Conservation (phyloP, 495 filamentous ascomycete genomes). For the Hyaloscypha finlandica region DNA sequence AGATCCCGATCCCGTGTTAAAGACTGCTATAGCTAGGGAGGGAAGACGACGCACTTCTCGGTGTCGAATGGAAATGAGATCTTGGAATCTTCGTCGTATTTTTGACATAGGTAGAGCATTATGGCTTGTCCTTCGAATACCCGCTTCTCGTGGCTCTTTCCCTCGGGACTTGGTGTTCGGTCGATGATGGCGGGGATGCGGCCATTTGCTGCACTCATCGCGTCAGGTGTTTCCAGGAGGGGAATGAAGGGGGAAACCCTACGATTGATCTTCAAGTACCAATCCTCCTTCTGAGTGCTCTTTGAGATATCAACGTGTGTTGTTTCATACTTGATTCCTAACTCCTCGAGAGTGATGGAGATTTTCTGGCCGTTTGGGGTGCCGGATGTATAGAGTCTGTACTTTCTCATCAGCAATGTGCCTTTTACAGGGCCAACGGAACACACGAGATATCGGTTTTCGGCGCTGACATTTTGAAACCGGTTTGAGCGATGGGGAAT, state of each 20-base stretch:
- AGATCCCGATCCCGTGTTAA: neutral
- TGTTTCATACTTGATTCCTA: conserved; percentile 68
- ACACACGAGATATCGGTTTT: conserved; percentile 17
- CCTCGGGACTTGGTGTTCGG: conserved; percentile 55
- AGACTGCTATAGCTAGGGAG: neutral
- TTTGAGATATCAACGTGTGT: conserved; percentile 68
- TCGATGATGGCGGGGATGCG: conserved; percentile 89
- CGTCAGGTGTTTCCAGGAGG: neutral
- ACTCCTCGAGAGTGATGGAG: conserved; percentile 86
- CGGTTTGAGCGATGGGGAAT: too few species aligned
- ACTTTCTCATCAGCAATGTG: neutral
- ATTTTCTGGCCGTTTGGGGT: conserved; percentile 80
- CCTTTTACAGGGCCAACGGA: neutral
- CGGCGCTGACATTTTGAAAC: conserved; percentile 9
- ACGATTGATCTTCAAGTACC: conserved; percentile 87
- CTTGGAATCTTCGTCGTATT: conserved; percentile 80
- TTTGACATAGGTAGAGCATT: conserved; percentile 78
- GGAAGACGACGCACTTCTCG: conserved; percentile 20
- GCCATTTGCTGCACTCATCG: conserved; percentile 60
- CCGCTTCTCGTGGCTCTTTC: conserved; percentile 57
- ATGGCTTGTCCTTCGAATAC: conserved; percentile 85
- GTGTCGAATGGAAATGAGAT: conserved; percentile 65
- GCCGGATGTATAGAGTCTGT: conserved; percentile 42
- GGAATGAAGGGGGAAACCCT: neutral
- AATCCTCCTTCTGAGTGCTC: conserved; percentile 72